Percentiles rank a stretch among this genome's conserved stretches.
These are phyloP conservation scores for Fusarium heterosporum DNA, from an alignment of 2,329 filamentous ascomycete genomes.

Conservation along the genomic window DNA sequence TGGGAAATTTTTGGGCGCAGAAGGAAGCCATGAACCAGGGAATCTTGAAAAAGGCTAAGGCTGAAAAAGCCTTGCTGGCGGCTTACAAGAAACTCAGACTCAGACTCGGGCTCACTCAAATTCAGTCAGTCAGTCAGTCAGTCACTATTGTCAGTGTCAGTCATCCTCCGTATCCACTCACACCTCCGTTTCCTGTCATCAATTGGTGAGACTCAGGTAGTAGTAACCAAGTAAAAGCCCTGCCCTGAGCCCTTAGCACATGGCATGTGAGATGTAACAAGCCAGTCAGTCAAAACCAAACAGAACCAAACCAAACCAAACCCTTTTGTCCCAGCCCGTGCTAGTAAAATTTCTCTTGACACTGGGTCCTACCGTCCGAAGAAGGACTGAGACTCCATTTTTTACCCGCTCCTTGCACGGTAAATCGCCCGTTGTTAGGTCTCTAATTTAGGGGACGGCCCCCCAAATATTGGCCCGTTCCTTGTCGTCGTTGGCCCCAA, in stretches of 20 bases:
- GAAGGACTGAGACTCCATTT: conserved; percentile 29
- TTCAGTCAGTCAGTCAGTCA: conserved; percentile 7
- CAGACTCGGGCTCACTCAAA: background rate
- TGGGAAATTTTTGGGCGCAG: conserved; percentile 27
- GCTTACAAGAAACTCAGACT: conserved; percentile 13
- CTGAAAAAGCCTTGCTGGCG: conserved; percentile 5
- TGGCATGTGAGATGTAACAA: conserved; percentile 41
- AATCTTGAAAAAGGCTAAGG: conserved; percentile 22
- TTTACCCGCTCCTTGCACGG: conserved; percentile 48
- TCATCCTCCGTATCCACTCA: conserved; percentile 27
- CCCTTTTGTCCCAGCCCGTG: conserved; percentile 33
- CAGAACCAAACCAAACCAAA: conserved; percentile 14
- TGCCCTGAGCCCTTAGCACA: conserved; percentile 41
- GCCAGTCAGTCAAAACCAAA: conserved; percentile 10
- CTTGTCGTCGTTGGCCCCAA: conserved; percentile 45
- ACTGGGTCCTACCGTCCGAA: conserved; percentile 10
- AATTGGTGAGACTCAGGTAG: conserved; percentile 19
- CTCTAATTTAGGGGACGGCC: conserved; percentile 45
- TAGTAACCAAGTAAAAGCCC: conserved; percentile 16
- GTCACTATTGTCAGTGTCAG: background rate
- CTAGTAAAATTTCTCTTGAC: conserved; percentile 42
- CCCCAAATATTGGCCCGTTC: conserved; percentile 40
- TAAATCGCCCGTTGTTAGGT: conserved; percentile 19
- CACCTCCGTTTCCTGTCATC: conserved; percentile 22
- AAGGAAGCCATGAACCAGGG: conserved; percentile 14